Evolutionary conservation across 1,284 basidiomycete genomes (phyloP).

Genomic region (Sporisorium exsertum): DNA sequence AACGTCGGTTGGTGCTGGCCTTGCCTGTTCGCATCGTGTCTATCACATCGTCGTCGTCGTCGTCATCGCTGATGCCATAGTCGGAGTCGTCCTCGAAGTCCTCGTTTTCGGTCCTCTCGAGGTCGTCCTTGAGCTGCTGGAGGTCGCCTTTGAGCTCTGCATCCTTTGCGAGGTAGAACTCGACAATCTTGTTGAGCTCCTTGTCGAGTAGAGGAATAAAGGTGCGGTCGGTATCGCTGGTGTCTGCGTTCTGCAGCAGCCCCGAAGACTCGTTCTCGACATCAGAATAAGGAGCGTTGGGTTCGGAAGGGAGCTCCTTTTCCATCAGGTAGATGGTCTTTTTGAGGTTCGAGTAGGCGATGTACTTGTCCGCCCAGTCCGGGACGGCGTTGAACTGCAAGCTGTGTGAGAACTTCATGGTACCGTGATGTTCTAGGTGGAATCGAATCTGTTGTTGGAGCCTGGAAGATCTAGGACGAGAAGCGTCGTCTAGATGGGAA

Average conservation of each 20-base stretch:
- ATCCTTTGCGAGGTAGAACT: constrained; percentile 78
- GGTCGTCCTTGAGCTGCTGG: constrained; percentile 49
- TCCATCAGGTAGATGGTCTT: constrained; percentile 68
- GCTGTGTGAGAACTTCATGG: constrained; percentile 73
- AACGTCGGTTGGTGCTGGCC: constrained; percentile 42
- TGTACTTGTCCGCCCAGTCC: constrained; percentile 95
- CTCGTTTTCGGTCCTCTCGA: constrained; percentile 59
- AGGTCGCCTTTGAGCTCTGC: constrained; percentile 72
- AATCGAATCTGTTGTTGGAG: constrained; percentile 18
- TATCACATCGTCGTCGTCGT: constrained; percentile 71
- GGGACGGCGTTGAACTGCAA: constrained; percentile 92
- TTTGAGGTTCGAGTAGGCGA: constrained; percentile 71
- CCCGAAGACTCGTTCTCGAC: constrained; percentile 63
- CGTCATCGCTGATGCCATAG: constrained; percentile 72
- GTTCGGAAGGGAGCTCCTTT: constrained; percentile 51
- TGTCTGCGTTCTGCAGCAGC: constrained; percentile 42
- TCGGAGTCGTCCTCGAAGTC: constrained; percentile 76
- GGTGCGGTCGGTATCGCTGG: constrained; percentile 58
- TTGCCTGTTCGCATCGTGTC: constrained; percentile 52
- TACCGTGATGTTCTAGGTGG: constrained; percentile 20
- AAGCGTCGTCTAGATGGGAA: not conserved
- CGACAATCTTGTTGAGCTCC: constrained; percentile 84
- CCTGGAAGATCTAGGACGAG: constrained; percentile 13
- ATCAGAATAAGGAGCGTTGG: constrained; percentile 37
- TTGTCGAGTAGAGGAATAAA: constrained; percentile 77